Evolutionary conservation across 164 flowering plant genomes (phyloP).

Genomic region (Vitis vinifera): ASM3070453v1 NC_081817.1:9119501-9120000

Average conservation of each 20-base stretch:
- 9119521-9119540: conserved; percentile 10
- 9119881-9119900: conserved; percentile 22
- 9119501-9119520: conserved; percentile 16
- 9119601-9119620: conserved; percentile 6
- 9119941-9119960: conserved; percentile 15
- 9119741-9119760: conserved; percentile 19
- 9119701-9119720: background rate
- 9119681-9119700: background rate
- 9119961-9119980: background rate
- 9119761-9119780: conserved; percentile 17
- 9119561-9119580: conserved; percentile 11
- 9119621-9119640: conserved; percentile 11
- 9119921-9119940: conserved; percentile 3
- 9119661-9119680: conserved; percentile 12
- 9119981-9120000: conserved; percentile 4
- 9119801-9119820: conserved; percentile 15
- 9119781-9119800: conserved; percentile 8
- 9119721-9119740: conserved; percentile 12
- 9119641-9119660: conserved; percentile 4
- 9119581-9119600: conserved; percentile 16
- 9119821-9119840: conserved; percentile 8
- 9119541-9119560: conserved; percentile 17
- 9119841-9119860: conserved; percentile 20
- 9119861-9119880: conserved; percentile 11
- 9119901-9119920: conserved; percentile 21